Percentiles rank a stretch among this genome's conserved stretches.
Conservation (phyloP, 2,329 filamentous ascomycete species). For the Pseudogymnoascus sp. region DNA sequence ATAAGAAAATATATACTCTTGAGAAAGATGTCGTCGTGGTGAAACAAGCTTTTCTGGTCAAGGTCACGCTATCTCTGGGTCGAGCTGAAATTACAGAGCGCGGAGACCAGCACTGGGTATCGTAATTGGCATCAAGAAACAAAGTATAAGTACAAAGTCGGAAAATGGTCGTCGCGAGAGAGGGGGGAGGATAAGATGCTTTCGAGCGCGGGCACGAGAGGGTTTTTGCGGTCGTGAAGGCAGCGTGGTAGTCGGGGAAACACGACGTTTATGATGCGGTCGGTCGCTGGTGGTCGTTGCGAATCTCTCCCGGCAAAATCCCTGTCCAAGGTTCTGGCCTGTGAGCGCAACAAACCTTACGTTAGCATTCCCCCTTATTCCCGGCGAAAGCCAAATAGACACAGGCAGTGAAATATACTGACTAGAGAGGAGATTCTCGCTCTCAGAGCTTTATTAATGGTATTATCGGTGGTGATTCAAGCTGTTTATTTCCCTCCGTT, state of each 20-base stretch:
- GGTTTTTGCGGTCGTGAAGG: slow-evolving; percentile 5
- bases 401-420: background rate
- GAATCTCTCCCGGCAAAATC: slow-evolving; percentile 10
- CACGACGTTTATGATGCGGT: slow-evolving; percentile 7
- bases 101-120: slow-evolving; percentile 22
- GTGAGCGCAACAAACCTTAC: background rate
- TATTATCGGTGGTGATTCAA: slow-evolving; percentile 7
- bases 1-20: slow-evolving; percentile 9
- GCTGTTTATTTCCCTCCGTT: slow-evolving; percentile 7
- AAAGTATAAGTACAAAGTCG: slow-evolving; percentile 20
- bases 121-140: slow-evolving; percentile 25
- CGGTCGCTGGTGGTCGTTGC: slow-evolving; percentile 1
- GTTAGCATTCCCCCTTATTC: background rate
- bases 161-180: slow-evolving; percentile 7
- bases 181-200: background rate
- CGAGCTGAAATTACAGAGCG: slow-evolving; percentile 12
- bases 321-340: slow-evolving; percentile 5
- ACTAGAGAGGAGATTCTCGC: background rate
- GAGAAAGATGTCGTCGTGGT: slow-evolving; percentile 6
- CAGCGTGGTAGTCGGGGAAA: slow-evolving; percentile 10
- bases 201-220: slow-evolving; percentile 6
- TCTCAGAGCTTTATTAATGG: slow-evolving; percentile 8
- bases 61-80: slow-evolving; percentile 7
- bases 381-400: background rate
- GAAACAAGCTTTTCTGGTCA: slow-evolving; percentile 4